These are phyloP conservation scores for Fistulinella staudtii DNA, from an alignment of 1,284 basidiomycete genomes.

Conservation along the genomic window DNA sequence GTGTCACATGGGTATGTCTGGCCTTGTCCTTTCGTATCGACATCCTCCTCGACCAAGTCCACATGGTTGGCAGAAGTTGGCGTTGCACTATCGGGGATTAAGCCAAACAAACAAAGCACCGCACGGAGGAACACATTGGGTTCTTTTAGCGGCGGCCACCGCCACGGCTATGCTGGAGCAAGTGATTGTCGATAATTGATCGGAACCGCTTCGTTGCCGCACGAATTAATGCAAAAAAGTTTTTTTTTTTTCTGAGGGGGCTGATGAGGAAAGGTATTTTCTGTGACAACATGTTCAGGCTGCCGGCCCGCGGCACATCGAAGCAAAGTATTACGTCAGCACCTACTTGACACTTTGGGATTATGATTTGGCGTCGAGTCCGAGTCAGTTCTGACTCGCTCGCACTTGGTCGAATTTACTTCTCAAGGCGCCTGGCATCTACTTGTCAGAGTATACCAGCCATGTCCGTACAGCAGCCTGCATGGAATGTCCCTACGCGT, in stretches of 20 bases:
- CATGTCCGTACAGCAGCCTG: slow-evolving; percentile 47
- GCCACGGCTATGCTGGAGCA: background rate
- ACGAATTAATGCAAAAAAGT: background rate
- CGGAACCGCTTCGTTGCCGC: slow-evolving; percentile 6
- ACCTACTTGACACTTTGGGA: background rate
- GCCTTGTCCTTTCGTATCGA: slow-evolving; percentile 4
- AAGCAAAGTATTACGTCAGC: slow-evolving; percentile 35
- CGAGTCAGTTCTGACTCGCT: slow-evolving; percentile 15
- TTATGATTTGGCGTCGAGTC: slow-evolving; percentile 26
- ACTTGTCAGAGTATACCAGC: slow-evolving; percentile 4
- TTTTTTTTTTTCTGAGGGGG: slow-evolving; percentile 2
- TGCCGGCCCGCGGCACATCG: too few relatives aligned
- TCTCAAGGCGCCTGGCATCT: slow-evolving; percentile 5
- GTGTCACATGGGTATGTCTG: slow-evolving; percentile 6
- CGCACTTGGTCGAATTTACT: slow-evolving; percentile 7
- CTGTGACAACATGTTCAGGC: too few relatives aligned
- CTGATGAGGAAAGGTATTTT: background rate
- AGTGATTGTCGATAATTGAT: slow-evolving; percentile 8
- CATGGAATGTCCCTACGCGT: slow-evolving; percentile 53
- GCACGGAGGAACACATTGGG: background rate
- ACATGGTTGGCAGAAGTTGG: too few relatives aligned
- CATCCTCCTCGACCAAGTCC: slow-evolving; percentile 2
- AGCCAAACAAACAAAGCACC: slow-evolving; percentile 1
- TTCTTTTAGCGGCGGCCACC: background rate
- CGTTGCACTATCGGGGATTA: too few relatives aligned